Conservation (phyloP, 2,329 filamentous ascomycete species). For the Aspergillus terreus region DNA sequence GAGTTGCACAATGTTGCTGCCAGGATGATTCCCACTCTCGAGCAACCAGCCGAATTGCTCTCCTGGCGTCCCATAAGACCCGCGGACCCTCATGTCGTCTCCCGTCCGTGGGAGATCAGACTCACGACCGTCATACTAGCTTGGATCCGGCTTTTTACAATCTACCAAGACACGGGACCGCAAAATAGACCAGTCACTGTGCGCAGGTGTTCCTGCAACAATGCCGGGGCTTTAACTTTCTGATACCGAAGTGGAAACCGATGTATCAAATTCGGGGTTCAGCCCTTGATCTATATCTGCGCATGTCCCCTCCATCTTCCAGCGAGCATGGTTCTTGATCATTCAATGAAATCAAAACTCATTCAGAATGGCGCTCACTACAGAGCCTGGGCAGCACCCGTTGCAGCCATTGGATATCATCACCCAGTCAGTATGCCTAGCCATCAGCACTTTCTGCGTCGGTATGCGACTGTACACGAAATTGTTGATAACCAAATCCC, state of each 20-base stretch:
- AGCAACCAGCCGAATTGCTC: too few relatives aligned
- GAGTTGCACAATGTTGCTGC: too few relatives aligned
- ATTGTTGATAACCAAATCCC: slow-evolving; percentile 20
- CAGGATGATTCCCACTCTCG: too few relatives aligned
- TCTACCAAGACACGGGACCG: neutral
- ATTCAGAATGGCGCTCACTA: neutral
- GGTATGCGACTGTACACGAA: slow-evolving; percentile 24
- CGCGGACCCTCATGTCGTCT: too few relatives aligned
- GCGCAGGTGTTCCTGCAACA: neutral
- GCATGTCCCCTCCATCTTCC: neutral
- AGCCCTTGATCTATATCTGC: neutral
- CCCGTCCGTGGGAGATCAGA: too few relatives aligned
- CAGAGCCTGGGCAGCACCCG: slow-evolving; percentile 10
- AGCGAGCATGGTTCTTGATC: neutral
- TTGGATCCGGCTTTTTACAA: neutral
- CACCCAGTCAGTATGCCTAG: slow-evolving; percentile 16
- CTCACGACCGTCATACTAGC: neutral
- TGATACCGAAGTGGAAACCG: too few relatives aligned
- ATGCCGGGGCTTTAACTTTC: neutral
- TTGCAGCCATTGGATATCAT: slow-evolving; percentile 15
- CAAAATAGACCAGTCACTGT: neutral
- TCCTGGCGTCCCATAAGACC: too few relatives aligned
- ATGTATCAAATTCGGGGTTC: too few relatives aligned
- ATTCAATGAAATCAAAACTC: neutral
- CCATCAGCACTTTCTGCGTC: slow-evolving; percentile 16